phyloP scores from a whole-genome alignment of 495 filamentous ascomycete species.

The Neurospora sp. region DNA sequence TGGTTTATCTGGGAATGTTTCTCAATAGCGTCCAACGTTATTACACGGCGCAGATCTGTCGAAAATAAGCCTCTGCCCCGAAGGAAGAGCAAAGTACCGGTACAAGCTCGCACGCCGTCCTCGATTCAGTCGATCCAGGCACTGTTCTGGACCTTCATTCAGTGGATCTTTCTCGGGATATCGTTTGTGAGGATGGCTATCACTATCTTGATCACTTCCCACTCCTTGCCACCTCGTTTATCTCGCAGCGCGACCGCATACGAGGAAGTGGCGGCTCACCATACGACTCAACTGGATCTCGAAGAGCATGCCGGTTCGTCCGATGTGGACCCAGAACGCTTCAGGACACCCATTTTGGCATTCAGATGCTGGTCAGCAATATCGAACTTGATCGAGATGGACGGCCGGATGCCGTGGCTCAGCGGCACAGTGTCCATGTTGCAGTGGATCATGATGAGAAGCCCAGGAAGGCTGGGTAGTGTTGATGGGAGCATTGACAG shows the following conservation, averaged over 20 bases:
- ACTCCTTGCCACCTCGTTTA: constrained; percentile 40
- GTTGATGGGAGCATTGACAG: constrained; percentile 75
- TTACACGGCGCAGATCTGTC: constrained; percentile 5
- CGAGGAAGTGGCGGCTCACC: constrained; percentile 8
- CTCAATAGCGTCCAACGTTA: constrained; percentile 38
- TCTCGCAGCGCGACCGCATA: constrained; percentile 5
- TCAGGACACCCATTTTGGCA: constrained; percentile 57
- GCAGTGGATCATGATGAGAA: constrained; percentile 58
- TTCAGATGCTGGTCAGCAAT: constrained; percentile 66
- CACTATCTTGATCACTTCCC: constrained; percentile 35
- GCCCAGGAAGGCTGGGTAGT: constrained; percentile 62
- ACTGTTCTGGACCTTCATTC: constrained; percentile 59
- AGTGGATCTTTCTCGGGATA: constrained; percentile 56
- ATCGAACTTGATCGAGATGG: constrained; percentile 56
- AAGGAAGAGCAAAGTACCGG: constrained; percentile 3
- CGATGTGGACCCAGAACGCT: constrained; percentile 17
- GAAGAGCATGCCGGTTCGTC: not conserved
- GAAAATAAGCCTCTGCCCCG: constrained; percentile 4
- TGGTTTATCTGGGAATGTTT: constrained; percentile 78
- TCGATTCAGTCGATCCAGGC: constrained; percentile 30
- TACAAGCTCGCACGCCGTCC: constrained; percentile 7
- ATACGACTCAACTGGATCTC: constrained; percentile 4
- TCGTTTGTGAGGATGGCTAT: constrained; percentile 54
- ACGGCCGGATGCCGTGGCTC: constrained; percentile 79
- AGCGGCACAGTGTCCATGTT: constrained; percentile 57